Base-by-base conservation (phyloP, 2,329 filamentous ascomycete species). In the Arthrobotrys sinensis region DNA sequence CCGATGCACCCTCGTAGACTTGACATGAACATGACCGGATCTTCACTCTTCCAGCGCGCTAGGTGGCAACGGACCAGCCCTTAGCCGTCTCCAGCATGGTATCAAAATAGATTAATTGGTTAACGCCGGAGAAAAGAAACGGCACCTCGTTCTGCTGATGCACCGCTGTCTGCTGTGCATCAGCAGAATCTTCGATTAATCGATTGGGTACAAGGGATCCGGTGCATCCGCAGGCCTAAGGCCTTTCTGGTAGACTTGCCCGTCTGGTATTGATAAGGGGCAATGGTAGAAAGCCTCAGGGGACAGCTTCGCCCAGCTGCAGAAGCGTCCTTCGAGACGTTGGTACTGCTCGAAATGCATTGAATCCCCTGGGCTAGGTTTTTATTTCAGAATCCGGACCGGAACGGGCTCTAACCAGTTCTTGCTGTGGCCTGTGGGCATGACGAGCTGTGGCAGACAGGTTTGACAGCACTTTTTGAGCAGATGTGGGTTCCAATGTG, bases 241-340 rank as follows among this genome's bases (percentile, higher is more conserved):
- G 53, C 55, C 67, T 53, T 71, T 65, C 67, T 78, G 57, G 53
- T 72, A 55, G 75, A 78, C 67, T 78, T 78, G 24, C 75, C 75
- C 67, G 62, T 72, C 75, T 78, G 45, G 75, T 68, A 66, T 52
- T 62, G 70, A 75, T 75, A 75, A 71, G 72, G 72, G 72, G 64
- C 57, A 69, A 48, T 34, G 64, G 16, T 60, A 55, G 64, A 76
- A 69, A 76, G 66, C 60, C 40, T 70, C 60, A 71, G 67, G 67
- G 66, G 67, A 64, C 55, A 65, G 57, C 53, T 55, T 32, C 48
- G 32, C 36, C 48, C 65, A 60, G 52, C 52, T 45, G 38, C 55
- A 32, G n/a, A 14, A 32, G 53, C 16, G 14, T 19, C 68, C 40
- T 60, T 64, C 46, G 43, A 48, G 43, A 63, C 34, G 43, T 55